phyloP scores from a whole-genome alignment of 768 basidiomycete genomes.

The Boletus tomentosulus region DNA sequence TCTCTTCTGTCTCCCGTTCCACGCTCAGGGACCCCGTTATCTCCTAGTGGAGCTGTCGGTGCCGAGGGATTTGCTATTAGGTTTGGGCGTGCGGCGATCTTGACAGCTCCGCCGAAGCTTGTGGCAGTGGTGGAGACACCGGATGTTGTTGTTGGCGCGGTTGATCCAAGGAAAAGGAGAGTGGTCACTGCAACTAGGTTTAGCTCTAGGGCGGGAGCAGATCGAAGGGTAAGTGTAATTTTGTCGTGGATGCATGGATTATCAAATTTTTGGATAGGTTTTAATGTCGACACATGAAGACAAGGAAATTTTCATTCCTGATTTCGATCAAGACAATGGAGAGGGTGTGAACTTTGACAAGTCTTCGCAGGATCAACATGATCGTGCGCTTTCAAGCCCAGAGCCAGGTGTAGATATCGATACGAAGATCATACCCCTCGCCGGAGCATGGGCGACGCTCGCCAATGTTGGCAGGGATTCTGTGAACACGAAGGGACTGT shows the following conservation, averaged over 20 bases:
- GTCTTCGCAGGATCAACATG: slow-evolving; percentile 9
- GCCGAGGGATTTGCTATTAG: slow-evolving; percentile 40
- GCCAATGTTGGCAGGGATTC: slow-evolving; percentile 38
- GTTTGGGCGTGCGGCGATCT: slow-evolving; percentile 67
- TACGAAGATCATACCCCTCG: slow-evolving; percentile 58
- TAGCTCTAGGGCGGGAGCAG: slow-evolving; percentile 77
- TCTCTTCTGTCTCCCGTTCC: slow-evolving; percentile 28
- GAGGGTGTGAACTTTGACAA: not conserved
- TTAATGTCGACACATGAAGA: slow-evolving; percentile 81
- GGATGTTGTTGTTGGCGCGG: slow-evolving; percentile 85
- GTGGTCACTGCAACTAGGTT: slow-evolving; percentile 88
- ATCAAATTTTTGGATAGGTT: slow-evolving; percentile 43
- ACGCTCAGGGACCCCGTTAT: slow-evolving; percentile 33
- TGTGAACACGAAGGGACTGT: slow-evolving; percentile 51
- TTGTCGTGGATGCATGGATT: not conserved
- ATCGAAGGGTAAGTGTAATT: slow-evolving; percentile 59
- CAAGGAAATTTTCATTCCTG: slow-evolving; percentile 32
- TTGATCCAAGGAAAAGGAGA: slow-evolving; percentile 77
- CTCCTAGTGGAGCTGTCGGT: slow-evolving; percentile 24
- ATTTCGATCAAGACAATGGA: slow-evolving; percentile 19
- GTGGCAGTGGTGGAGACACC: slow-evolving; percentile 83
- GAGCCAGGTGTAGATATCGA: slow-evolving; percentile 56
- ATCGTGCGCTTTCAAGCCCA: slow-evolving; percentile 12
- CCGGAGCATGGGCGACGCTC: slow-evolving; percentile 74
- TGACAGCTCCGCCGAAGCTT: slow-evolving; percentile 81